phyloP scores from a whole-genome alignment of 2,329 filamentous ascomycete species.

The Ustulina deusta region DNA sequence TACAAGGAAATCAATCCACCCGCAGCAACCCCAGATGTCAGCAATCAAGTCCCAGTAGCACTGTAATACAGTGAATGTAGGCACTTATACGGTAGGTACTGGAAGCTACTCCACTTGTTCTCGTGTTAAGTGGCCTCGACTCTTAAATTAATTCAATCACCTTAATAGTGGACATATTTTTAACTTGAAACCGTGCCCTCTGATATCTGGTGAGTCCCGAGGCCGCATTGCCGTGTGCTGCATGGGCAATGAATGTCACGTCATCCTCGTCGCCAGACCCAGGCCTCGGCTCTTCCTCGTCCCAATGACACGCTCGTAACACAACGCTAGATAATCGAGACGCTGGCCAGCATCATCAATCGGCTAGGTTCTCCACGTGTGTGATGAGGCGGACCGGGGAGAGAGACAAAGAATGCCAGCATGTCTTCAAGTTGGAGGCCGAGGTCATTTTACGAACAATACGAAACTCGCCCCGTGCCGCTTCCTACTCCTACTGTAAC shows the following conservation, averaged over 20 bases:
- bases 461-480: slow-evolving; percentile 24
- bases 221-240: slow-evolving; percentile 14
- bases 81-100: background rate
- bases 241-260: slow-evolving; percentile 20
- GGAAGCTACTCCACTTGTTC: background rate
- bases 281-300: background rate
- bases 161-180: background rate
- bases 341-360: background rate
- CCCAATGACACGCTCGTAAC: slow-evolving; percentile 19
- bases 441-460: slow-evolving; percentile 10
- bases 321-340: slow-evolving; percentile 26
- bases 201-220: background rate
- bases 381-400: background rate
- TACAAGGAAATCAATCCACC: background rate
- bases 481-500: background rate
- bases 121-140: background rate
- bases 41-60: background rate
- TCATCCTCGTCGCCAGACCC: slow-evolving; percentile 22
- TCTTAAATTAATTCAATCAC: background rate
- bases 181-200: slow-evolving; percentile 12
- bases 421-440: background rate
- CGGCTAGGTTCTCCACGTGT: slow-evolving; percentile 15
- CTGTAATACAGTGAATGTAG: background rate
- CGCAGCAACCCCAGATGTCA: background rate
- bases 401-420: background rate